Evolutionary conservation across 352 stramenopile species (phyloP).

Genomic region (Phytophthora hybrid): DNA sequence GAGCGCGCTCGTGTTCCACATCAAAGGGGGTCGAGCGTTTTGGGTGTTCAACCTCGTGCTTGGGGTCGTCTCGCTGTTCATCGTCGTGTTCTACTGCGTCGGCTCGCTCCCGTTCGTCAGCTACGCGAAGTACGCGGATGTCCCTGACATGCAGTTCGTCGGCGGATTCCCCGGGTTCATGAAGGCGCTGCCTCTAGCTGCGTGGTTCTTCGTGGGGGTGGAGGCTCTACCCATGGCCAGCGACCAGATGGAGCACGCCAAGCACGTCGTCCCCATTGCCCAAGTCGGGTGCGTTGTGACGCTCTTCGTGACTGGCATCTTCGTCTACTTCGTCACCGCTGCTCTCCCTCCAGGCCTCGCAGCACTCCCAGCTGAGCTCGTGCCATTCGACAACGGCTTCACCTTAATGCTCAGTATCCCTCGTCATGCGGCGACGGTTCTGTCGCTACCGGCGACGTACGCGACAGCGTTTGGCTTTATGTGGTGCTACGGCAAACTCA

Average conservation of each 20-base stretch:
- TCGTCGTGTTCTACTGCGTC: constrained; percentile 52
- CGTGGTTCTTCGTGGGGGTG: constrained; percentile 62
- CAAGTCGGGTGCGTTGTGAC: constrained; percentile 54
- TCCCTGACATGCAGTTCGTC: constrained; percentile 25
- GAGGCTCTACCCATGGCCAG: constrained; percentile 48
- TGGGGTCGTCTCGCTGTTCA: constrained; percentile 37
- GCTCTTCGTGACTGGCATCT: constrained; percentile 48
- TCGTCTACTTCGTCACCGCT: constrained; percentile 46
- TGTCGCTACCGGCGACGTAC: constrained; percentile 61
- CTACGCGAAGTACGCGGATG: constrained; percentile 33
- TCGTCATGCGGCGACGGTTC: constrained; percentile 30
- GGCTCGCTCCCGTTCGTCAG: constrained; percentile 42
- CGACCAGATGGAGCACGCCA: constrained; percentile 49
- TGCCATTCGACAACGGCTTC: constrained; percentile 52
- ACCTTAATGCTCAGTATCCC: constrained; percentile 35
- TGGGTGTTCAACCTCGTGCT: constrained; percentile 54
- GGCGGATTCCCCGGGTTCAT: constrained; percentile 43
- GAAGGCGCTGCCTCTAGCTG: constrained; percentile 42
- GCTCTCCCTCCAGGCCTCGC: constrained; percentile 42
- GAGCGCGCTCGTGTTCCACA: constrained; percentile 44
- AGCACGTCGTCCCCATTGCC: constrained; percentile 45
- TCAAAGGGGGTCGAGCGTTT: constrained; percentile 43
- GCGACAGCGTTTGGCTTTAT: constrained; percentile 64
- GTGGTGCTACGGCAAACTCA: constrained; percentile 64
- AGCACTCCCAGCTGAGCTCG: constrained; percentile 28